Evolutionary conservation across 495 filamentous ascomycete species (phyloP).

Genomic region (Peziza echinospora): DNA sequence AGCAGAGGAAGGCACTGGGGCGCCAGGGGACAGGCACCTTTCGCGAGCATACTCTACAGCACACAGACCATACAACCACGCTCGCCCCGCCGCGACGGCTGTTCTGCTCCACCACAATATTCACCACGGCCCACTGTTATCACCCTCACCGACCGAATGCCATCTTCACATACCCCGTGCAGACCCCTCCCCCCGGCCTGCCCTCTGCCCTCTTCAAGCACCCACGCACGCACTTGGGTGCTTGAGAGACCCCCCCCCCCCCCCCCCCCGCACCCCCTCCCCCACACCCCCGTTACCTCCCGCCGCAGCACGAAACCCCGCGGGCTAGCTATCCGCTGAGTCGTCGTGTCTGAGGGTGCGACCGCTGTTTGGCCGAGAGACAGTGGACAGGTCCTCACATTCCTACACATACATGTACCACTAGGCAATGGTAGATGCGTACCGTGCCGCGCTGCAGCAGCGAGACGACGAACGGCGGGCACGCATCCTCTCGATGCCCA

Average conservation of each 20-base stretch:
- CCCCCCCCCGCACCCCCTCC: slow-evolving; percentile 9
- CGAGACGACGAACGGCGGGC: no score
- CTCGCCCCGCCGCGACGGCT: slow-evolving; percentile 17
- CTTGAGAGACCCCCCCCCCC: no score
- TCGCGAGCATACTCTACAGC: no score
- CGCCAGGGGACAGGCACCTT: no score
- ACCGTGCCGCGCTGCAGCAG: no score
- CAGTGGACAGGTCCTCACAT: background rate
- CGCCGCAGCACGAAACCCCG: slow-evolving; percentile 1
- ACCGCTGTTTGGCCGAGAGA: background rate
- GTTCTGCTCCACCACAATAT: background rate
- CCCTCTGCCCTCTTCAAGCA: background rate
- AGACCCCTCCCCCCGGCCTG: background rate
- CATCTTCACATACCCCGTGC: background rate
- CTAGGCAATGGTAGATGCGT: no score
- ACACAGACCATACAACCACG: no score
- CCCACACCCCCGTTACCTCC: slow-evolving; percentile 16
- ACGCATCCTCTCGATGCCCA: no score
- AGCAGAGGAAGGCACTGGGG: no score
- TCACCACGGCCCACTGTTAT: background rate
- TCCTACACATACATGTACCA: background rate
- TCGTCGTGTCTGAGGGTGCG: background rate
- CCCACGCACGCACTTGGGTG: background rate
- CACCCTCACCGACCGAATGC: background rate
- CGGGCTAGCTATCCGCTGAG: background rate